These are phyloP conservation scores for Cochliopodium minus DNA, from an alignment of 208 protist genomes.

Conservation along the genomic window DNA sequence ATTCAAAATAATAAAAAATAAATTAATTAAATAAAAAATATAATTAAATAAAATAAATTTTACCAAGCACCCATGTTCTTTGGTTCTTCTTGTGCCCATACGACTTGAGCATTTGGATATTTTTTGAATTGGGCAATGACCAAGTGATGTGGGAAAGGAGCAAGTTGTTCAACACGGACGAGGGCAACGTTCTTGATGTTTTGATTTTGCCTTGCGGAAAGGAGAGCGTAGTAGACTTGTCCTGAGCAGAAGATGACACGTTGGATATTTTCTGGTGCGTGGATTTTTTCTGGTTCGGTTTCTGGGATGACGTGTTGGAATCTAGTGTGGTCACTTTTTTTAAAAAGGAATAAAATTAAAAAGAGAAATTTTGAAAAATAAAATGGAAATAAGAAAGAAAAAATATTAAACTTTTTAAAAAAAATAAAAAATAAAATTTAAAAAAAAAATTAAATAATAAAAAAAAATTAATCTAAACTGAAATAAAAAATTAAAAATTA, in stretches of 20 bases:
- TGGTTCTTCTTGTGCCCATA: constrained; percentile 92
- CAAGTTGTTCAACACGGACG: constrained; percentile 78
- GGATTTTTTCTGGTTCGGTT: background rate
- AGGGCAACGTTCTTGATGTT: constrained; percentile 63
- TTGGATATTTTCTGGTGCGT: constrained; percentile 39
- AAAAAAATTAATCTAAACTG: background rate
- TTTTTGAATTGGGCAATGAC: constrained; percentile 49
- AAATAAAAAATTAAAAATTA: constrained; percentile 1
- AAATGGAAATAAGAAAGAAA: no score
- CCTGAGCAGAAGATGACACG: constrained; percentile 82
- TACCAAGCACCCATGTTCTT: constrained; percentile 82
- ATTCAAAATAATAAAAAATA: no score
- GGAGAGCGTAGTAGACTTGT: constrained; percentile 84
- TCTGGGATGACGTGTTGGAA: constrained; percentile 62
- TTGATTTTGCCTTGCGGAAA: constrained; percentile 39
- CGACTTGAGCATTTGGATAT: constrained; percentile 64
- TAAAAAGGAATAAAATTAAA: no score
- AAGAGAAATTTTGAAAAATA: no score
- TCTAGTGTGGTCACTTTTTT: no score
- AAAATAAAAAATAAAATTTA: no score
- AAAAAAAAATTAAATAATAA: constrained; percentile 17
- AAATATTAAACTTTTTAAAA: no score
- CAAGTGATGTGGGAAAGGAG: constrained; percentile 84
- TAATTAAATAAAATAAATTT: constrained; percentile 55
- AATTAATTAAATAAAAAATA: no score